Evolutionary conservation across 2,329 filamentous ascomycete species (phyloP).

Genomic region (Colletotrichum tropicicola): DNA sequence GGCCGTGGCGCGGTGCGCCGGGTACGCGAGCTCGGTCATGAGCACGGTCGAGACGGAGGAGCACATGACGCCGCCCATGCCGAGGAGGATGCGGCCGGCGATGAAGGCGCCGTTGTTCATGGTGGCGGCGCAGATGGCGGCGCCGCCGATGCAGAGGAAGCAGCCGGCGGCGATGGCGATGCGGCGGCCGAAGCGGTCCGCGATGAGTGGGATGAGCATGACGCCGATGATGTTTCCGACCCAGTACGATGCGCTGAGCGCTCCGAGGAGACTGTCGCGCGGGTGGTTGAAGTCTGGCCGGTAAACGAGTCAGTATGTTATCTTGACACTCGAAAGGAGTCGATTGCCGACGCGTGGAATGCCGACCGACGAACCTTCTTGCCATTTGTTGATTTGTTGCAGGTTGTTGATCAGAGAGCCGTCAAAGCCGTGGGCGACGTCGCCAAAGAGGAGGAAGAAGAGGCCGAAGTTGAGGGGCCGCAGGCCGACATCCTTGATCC

Average conservation of each 20-base stretch:
- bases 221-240: conserved; percentile 50
- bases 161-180: conserved; percentile 41
- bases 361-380: conserved; percentile 36
- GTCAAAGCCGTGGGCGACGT: conserved; percentile 57
- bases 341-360: not conserved
- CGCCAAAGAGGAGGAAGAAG: conserved; percentile 43
- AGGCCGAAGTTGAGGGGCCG: conserved; percentile 32
- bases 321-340: no score
- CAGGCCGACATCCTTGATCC: conserved; percentile 13
- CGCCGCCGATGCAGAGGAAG: conserved; percentile 42
- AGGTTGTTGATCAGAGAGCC: conserved; percentile 60
- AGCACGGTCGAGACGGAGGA: conserved; percentile 60
- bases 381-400: conserved; percentile 52
- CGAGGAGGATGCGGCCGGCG: conserved; percentile 49
- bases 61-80: conserved; percentile 50
- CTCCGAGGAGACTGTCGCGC: conserved; percentile 38
- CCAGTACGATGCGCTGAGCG: conserved; percentile 52
- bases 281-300: conserved; percentile 44
- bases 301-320: no score
- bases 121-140: conserved; percentile 50
- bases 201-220: conserved; percentile 41
- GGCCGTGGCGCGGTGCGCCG: conserved; percentile 31
- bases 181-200: conserved; percentile 41
- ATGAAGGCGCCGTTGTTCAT: conserved; percentile 56
- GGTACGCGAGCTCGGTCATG: conserved; percentile 40